phyloP scores from a whole-genome alignment of 306 rosid species.

The Cyclanthera cordifolia region DNA sequence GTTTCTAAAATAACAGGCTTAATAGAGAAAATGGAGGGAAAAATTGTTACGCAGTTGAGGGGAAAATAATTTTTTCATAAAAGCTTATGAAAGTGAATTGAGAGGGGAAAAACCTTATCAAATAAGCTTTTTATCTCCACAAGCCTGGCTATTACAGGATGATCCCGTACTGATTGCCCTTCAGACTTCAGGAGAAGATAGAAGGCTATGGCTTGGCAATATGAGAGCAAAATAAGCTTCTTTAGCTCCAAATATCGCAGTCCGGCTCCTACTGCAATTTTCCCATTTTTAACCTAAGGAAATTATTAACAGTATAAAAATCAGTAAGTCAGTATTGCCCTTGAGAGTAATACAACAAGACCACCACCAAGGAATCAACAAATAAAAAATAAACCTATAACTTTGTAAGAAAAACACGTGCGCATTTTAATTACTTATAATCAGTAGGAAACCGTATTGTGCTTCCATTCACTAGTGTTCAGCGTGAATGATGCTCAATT shows the following conservation, averaged over 20 bases:
- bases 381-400: neutral
- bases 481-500: slow-evolving; percentile 10
- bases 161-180: slow-evolving; percentile 62
- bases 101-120: slow-evolving; percentile 46
- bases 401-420: too few relatives aligned
- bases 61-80: neutral
- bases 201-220: slow-evolving; percentile 81
- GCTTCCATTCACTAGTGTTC: slow-evolving; percentile 17
- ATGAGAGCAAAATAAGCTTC: slow-evolving; percentile 48
- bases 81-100: neutral
- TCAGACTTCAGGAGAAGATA: slow-evolving; percentile 89
- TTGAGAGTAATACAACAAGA: neutral
- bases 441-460: neutral
- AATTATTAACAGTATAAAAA: slow-evolving; percentile 19
- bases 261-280: slow-evolving; percentile 43
- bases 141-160: slow-evolving; percentile 70
- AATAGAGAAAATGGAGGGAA: neutral
- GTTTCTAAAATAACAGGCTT: neutral
- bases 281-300: slow-evolving; percentile 49
- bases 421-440: neutral
- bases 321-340: slow-evolving; percentile 9
- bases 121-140: slow-evolving; percentile 62
- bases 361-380: neutral
- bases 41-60: neutral
- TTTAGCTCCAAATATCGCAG: slow-evolving; percentile 63